Evolutionary conservation across 768 basidiomycete genomes (phyloP).

Genomic region (Hygrocybe coccinea): DNA sequence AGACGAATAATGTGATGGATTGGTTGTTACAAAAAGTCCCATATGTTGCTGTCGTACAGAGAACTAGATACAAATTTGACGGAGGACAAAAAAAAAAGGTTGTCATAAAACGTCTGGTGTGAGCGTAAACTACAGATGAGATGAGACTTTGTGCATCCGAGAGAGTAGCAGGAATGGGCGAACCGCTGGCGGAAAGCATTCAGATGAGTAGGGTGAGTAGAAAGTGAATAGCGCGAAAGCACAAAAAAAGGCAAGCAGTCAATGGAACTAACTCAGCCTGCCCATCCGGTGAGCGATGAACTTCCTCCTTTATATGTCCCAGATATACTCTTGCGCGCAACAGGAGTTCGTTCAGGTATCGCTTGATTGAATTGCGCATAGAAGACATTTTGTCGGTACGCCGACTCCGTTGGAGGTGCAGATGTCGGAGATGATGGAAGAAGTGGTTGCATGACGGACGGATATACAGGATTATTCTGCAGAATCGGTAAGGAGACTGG

Average conservation of each 20-base stretch:
- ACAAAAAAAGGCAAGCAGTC: constrained; percentile 2
- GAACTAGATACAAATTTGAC: too few relatives aligned
- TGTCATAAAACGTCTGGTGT: too few relatives aligned
- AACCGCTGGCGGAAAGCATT: neutral
- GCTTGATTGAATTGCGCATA: neutral
- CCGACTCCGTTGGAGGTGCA: neutral
- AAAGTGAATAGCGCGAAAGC: neutral
- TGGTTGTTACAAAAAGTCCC: neutral
- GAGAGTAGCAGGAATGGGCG: neutral
- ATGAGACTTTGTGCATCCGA: neutral
- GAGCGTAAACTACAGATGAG: neutral
- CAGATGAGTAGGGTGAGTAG: too few relatives aligned
- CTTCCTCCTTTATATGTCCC: neutral
- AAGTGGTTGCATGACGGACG: neutral
- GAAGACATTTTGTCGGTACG: neutral
- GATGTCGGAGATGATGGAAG: neutral
- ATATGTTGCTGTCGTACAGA: neutral
- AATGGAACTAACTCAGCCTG: constrained; percentile 31
- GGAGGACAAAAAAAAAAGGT: neutral
- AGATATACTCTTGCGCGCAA: neutral
- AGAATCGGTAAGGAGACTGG: neutral
- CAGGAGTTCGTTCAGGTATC: neutral
- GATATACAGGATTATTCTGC: neutral
- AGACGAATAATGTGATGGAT: neutral
- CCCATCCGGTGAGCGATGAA: constrained; percentile 48